Evolutionary conservation across 306 rosid genomes (phyloP), one percentile per base, ranked within the genome.

Genomic region (Cucumis melo): DNA sequence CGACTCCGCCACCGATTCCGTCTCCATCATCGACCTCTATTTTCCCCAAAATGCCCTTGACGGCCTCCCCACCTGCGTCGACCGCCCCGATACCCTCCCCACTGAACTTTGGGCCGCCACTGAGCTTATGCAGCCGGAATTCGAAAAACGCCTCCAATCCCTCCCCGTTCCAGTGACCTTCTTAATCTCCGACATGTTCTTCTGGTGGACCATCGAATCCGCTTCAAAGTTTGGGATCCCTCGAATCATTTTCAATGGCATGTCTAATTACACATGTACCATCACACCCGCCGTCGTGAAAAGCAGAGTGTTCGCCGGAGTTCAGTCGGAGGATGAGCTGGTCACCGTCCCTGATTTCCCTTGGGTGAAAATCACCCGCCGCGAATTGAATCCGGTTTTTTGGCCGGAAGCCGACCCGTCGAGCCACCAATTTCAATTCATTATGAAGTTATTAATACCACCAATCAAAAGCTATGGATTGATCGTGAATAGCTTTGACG

Each of bases 151-250:
- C 1, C 88, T 86, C 1, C 42, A 10, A 17, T 38, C 75, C 15
- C 82, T 84, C 10, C 81, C 85, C 1, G 8, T 15, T 16, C 77
- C 60, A 1, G 78, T 79, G 61, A 80, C 78, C 77, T 84, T 86
- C 84, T 16, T 88, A 17, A 73, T 88, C 75, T 82, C 91, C 34
- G 91, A 88, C 53, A 75, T 74, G 19, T 88, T 86, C 73, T 82
- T 88, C 20, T 86, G 85, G 89, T 86, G 89, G 91, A 86, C 91
- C 1, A 46, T 51, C 2, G 84, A 86, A 15, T 84, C 87, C 0
- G 87, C 91, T 19, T 24, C 73, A 65, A 82, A 84, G 48, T 73
- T 88, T 5, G 23, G 51, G 4, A 55, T 86, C 60, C 88, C 85
- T 0, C 34, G 88, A 10, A 60, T 80, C 19, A 77, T 55, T 2